A percentile compares a stretch with the other conserved stretches of the same genome.
These are phyloP conservation scores for Suillus discolor DNA, from an alignment of 768 basidiomycete species.

Conservation along the genomic window DNA sequence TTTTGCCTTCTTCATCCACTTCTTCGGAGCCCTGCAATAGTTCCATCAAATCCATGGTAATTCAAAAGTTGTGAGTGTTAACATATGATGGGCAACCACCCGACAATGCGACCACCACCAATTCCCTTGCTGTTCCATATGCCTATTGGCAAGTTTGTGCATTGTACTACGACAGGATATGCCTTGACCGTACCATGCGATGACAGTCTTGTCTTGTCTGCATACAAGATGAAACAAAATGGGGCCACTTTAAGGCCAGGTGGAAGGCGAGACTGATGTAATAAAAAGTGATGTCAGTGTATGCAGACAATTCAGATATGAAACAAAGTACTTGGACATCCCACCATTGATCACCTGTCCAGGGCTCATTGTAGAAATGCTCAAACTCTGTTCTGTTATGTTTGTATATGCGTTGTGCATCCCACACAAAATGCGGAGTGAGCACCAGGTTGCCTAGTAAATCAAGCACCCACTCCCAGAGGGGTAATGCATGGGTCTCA, in stretches of 20 bases:
- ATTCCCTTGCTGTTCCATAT: constrained; percentile 19
- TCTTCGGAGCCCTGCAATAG: constrained; percentile 34
- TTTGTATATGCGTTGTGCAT: constrained; percentile 30
- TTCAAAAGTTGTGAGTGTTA: not conserved
- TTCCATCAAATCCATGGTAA: not conserved
- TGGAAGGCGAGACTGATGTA: constrained; percentile 2
- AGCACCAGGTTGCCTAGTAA: not conserved
- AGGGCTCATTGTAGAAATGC: constrained; percentile 36
- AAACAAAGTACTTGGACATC: constrained; percentile 33
- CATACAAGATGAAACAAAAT: constrained; percentile 18
- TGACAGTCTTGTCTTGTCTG: constrained; percentile 19
- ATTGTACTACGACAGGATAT: constrained; percentile 18
- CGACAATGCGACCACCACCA: constrained; percentile 17
- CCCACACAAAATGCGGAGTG: constrained; percentile 29
- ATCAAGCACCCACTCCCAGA: constrained; percentile 14
- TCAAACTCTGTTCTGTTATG: constrained; percentile 29
- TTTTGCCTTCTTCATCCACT: constrained; percentile 29
- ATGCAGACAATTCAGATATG: not conserved
- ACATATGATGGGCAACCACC: constrained; percentile 21
- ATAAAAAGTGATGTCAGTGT: not conserved
- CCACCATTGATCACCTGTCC: constrained; percentile 40
- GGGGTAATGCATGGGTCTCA: not conserved
- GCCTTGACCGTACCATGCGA: constrained; percentile 22
- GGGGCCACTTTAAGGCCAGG: constrained; percentile 6
- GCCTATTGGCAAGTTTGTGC: constrained; percentile 17